Conservation (phyloP, 768 basidiomycete genomes). For the Pleurotus platypus region DNA sequence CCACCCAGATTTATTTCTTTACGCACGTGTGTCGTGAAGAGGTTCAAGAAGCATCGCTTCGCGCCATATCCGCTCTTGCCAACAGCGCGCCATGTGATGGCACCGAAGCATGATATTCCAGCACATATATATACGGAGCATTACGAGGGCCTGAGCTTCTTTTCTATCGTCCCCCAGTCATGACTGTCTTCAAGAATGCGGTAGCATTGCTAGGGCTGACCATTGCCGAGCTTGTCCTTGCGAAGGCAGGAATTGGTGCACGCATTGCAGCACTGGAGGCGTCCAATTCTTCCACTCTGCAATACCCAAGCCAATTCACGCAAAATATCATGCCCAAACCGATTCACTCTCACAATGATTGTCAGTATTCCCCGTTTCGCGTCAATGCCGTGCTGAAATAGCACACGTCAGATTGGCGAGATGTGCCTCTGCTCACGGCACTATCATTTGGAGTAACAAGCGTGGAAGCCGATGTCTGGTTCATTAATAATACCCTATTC, state of each 20-base stretch:
- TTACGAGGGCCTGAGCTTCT: too few relatives aligned
- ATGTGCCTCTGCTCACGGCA: constrained; percentile 45
- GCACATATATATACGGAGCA: too few relatives aligned
- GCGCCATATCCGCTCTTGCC: too few relatives aligned
- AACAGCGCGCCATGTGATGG: too few relatives aligned
- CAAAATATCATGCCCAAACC: constrained; percentile 42
- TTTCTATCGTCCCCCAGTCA: too few relatives aligned
- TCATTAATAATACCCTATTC: constrained; percentile 36
- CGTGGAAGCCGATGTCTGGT: constrained; percentile 53
- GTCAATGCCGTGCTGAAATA: neutral
- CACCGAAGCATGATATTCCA: neutral
- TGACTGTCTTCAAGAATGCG: neutral
- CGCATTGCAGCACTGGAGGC: constrained; percentile 21
- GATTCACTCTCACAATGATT: constrained; percentile 57
- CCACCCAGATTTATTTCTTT: too few relatives aligned
- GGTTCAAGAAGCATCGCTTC: too few relatives aligned
- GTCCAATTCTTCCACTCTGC: constrained; percentile 33
- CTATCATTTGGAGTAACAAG: constrained; percentile 46
- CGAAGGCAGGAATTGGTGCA: constrained; percentile 14
- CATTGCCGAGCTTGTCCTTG: neutral
- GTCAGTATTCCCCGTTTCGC: constrained; percentile 22
- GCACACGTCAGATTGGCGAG: constrained; percentile 37
- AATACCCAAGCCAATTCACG: constrained; percentile 45
- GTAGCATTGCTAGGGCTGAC: neutral
- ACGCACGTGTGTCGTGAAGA: too few relatives aligned